Percentiles rank a stretch among this genome's conserved stretches.
Conservation (phyloP, 2,329 filamentous ascomycete species). For the Sporothrix brunneoviolacea region DNA sequence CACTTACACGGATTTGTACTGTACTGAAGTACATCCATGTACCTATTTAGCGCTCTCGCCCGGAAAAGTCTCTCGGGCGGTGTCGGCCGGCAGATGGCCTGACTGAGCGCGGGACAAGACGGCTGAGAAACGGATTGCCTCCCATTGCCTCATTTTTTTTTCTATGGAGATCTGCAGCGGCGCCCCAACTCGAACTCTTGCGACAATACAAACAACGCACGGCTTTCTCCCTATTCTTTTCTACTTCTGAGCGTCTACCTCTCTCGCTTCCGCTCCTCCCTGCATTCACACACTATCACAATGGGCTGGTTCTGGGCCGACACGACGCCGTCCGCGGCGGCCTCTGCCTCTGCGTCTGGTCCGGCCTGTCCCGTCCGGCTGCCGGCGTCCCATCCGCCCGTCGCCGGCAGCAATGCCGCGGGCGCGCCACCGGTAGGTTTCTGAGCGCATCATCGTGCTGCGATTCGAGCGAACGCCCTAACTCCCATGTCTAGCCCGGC, state of each 20-base stretch:
- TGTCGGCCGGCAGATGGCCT: slow-evolving; percentile 13
- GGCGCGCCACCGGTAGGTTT: slow-evolving; percentile 35
- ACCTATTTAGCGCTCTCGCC: no score
- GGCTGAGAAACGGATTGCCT: slow-evolving; percentile 11
- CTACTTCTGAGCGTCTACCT: not conserved
- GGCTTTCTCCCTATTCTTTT: not conserved
- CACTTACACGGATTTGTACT: not conserved
- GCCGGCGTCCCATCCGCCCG: slow-evolving; percentile 16
- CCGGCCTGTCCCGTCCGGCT: slow-evolving; percentile 12
- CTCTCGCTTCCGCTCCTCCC: not conserved
- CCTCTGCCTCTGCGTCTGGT: not conserved
- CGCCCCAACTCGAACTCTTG: not conserved
- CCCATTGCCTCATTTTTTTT: slow-evolving; percentile 13
- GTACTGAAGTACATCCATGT: not conserved
- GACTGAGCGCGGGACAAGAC: no score
- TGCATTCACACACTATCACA: no score
- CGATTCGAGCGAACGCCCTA: not conserved
- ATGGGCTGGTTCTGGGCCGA: slow-evolving; percentile 64
- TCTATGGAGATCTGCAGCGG: not conserved
- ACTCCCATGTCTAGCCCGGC: slow-evolving; percentile 36
- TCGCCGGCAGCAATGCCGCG: slow-evolving; percentile 18
- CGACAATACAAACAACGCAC: not conserved
- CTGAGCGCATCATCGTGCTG: not conserved
- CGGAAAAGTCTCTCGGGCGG: slow-evolving; percentile 6
- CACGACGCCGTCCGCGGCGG: slow-evolving; percentile 26